phyloP scores from a whole-genome alignment of 2,329 filamentous ascomycete species.

The Verruconis gallopava region DNA sequence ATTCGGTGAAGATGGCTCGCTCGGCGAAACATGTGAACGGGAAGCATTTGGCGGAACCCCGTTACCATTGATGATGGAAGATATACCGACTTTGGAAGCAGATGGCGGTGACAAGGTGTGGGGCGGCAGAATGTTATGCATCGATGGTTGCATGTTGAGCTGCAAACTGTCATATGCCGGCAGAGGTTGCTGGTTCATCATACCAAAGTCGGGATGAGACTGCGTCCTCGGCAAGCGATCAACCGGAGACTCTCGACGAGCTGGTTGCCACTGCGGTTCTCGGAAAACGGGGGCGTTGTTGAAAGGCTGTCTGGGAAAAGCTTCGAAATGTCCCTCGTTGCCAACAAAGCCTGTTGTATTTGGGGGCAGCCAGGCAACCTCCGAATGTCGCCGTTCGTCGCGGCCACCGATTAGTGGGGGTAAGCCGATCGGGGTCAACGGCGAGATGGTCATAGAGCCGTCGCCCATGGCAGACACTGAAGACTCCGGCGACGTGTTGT shows the following conservation, averaged over 20 bases:
- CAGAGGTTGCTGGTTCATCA: neutral
- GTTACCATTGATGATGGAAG: slow-evolving; percentile 1
- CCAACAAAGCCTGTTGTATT: slow-evolving; percentile 3
- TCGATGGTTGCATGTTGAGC: neutral
- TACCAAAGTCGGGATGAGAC: neutral
- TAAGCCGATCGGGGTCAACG: neutral
- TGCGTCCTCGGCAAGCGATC: neutral
- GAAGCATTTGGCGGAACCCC: neutral
- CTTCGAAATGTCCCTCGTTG: neutral
- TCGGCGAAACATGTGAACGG: neutral
- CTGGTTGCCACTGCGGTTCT: neutral
- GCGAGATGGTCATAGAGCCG: neutral
- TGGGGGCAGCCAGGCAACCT: neutral
- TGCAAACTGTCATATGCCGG: neutral
- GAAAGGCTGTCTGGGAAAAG: neutral
- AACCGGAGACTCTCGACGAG: neutral
- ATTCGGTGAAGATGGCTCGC: slow-evolving; percentile 2
- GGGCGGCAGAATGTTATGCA: neutral
- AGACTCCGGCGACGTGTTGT: slow-evolving; percentile 2
- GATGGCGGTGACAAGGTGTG: neutral
- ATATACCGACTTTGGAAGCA: neutral
- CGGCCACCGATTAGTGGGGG: neutral
- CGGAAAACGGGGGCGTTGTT: neutral
- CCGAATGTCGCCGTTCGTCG: slow-evolving; percentile 4
- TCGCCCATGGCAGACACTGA: slow-evolving; percentile 2